These are phyloP conservation scores for Lyophyllum decastes DNA, from an alignment of 768 basidiomycete genomes.

Conservation along the genomic window DNA sequence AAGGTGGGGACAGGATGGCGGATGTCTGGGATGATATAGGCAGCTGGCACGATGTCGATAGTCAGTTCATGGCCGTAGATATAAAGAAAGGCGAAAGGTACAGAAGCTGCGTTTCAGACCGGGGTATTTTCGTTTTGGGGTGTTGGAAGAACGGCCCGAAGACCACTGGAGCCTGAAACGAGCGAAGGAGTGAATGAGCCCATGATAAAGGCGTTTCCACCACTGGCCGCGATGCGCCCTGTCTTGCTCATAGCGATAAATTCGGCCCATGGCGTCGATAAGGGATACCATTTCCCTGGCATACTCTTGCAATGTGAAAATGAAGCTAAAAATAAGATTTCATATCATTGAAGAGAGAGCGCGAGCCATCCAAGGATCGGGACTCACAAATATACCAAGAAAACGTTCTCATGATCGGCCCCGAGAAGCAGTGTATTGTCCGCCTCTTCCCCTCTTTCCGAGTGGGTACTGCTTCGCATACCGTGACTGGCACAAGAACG, in stretches of 20 bases:
- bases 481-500: constrained; percentile 23
- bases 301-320: constrained; percentile 96
- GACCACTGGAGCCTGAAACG: background rate
- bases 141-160: background rate
- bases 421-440: constrained; percentile 41
- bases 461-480: constrained; percentile 10
- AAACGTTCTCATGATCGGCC: constrained; percentile 79
- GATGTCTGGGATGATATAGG: constrained; percentile 52
- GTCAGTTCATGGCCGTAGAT: background rate
- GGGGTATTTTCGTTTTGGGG: background rate
- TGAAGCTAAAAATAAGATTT: constrained; percentile 59
- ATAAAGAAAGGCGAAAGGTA: constrained; percentile 18
- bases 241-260: constrained; percentile 68
- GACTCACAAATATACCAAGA: constrained; percentile 89
- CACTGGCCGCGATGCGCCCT: constrained; percentile 33
- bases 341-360: background rate
- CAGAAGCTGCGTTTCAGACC: constrained; percentile 38
- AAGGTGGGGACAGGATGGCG: constrained; percentile 64
- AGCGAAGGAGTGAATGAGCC: constrained; percentile 10
- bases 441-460: constrained; percentile 20
- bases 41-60: constrained; percentile 31
- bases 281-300: constrained; percentile 80
- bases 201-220: constrained; percentile 38
- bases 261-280: constrained; percentile 79
- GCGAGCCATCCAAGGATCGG: background rate